phyloP scores from a whole-genome alignment of 495 filamentous ascomycete genomes.

The Astrothelium subdiscretum region DNA sequence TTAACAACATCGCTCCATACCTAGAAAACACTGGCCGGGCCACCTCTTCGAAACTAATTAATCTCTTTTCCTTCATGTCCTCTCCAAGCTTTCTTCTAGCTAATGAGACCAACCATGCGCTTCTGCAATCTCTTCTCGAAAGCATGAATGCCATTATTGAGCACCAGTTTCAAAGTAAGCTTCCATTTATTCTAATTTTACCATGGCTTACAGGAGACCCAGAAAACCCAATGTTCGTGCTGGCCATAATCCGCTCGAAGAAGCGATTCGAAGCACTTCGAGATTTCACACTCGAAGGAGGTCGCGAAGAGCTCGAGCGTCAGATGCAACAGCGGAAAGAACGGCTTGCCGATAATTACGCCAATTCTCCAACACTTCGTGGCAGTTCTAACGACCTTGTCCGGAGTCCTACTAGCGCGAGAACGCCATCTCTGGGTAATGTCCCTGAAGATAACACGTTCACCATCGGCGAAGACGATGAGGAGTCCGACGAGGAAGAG shows the following conservation, averaged over 20 bases:
- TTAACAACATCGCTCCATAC: constrained; percentile 85
- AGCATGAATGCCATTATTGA: constrained; percentile 88
- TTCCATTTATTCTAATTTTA: neutral
- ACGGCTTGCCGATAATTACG: constrained; percentile 23
- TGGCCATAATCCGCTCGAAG: constrained; percentile 63
- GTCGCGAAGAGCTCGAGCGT: constrained; percentile 83
- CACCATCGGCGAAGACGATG: constrained; percentile 83
- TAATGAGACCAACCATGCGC: constrained; percentile 81
- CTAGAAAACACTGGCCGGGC: constrained; percentile 62
- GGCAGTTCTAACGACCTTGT: constrained; percentile 60
- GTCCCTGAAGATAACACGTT: constrained; percentile 82
- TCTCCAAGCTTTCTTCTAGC: constrained; percentile 88
- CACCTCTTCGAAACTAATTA: constrained; percentile 70
- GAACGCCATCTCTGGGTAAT: constrained; percentile 52
- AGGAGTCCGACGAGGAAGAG: constrained; percentile 49
- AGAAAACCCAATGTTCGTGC: constrained; percentile 80
- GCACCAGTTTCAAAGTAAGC: constrained; percentile 72
- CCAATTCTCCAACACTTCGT: constrained; percentile 31
- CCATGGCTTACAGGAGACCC: constrained; percentile 5
- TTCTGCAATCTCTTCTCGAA: constrained; percentile 74
- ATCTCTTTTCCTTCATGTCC: constrained; percentile 89
- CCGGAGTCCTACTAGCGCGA: constrained; percentile 50
- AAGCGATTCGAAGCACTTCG: constrained; percentile 82
- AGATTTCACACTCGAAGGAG: constrained; percentile 89
- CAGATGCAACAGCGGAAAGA: constrained; percentile 67